A percentile compares a stretch with the other conserved stretches of the same genome.
Evolutionary conservation across 768 basidiomycete species (phyloP).

Genomic region (Infundibulicybe gibba): DNA sequence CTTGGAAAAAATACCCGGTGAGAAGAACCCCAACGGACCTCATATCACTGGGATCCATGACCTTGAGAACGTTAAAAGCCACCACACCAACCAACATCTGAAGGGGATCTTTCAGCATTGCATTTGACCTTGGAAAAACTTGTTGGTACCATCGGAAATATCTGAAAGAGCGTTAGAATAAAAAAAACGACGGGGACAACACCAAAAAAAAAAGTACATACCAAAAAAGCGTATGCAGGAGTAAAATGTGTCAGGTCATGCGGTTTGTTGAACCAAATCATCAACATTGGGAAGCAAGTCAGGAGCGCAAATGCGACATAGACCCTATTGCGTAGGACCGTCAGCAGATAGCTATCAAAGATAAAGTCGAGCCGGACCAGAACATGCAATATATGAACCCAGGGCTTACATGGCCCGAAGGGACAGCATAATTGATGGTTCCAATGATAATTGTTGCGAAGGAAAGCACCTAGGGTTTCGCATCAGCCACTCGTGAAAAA

Average conservation of each 20-base stretch:
- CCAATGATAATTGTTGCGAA: constrained; percentile 49
- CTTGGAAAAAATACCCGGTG: constrained; percentile 46
- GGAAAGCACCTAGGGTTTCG: constrained; percentile 33
- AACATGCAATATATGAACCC: constrained; percentile 37
- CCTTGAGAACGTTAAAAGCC: constrained; percentile 37
- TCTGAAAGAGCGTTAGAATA: constrained; percentile 7
- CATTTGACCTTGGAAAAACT: not conserved
- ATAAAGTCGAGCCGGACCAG: constrained; percentile 26
- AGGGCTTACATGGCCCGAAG: constrained; percentile 27
- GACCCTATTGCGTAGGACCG: constrained; percentile 23
- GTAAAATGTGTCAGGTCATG: constrained; percentile 39
- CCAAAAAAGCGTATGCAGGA: constrained; percentile 32
- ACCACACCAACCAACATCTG: constrained; percentile 48
- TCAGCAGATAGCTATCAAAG: not conserved
- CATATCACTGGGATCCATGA: constrained; percentile 27
- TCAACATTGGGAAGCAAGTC: constrained; percentile 43
- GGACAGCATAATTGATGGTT: constrained; percentile 42
- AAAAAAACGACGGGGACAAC: not conserved
- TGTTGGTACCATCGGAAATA: constrained; percentile 30
- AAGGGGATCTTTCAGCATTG: not conserved
- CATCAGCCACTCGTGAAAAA: not conserved
- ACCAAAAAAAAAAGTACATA: constrained; percentile 12
- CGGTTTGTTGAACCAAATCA: constrained; percentile 46
- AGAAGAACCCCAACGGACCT: constrained; percentile 38
- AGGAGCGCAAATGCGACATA: constrained; percentile 33